Base-by-base conservation (phyloP, 2,329 filamentous ascomycete species). In the Ascochyta lentis region DNA sequence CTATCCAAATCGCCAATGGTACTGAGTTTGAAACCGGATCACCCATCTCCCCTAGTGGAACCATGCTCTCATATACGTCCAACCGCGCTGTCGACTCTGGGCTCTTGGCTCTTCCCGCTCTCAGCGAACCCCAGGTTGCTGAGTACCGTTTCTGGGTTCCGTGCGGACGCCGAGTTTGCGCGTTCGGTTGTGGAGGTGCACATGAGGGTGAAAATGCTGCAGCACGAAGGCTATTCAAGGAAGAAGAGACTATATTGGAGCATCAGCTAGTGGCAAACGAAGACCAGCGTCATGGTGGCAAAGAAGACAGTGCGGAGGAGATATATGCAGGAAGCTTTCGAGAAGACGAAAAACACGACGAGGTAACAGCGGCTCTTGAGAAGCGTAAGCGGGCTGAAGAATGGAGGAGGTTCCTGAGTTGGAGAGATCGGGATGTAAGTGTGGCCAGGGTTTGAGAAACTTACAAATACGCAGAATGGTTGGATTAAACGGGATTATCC, bases 131-230 rank as follows among this genome's bases (percentile, higher is more conserved):
- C 0, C 67, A 73, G 51, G 71, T 75, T 4, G 72, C 71, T 7
- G 72, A 75, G 42, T 75, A 75, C 51, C 54, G 70, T 24, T 76
- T 76, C 52, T 76, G 73, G 73, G 62, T 67, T 9, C 70, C 69
- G 0, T 76, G 73, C 47, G 71, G 72, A 3, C 60, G 61, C 3
- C 56, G 65, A 27, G 34, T 31, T 1, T 76, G 73, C 56, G 66
- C 59, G 1, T 71, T 75, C 60, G 72, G 73, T 1, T 76, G 73
- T 55, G 69, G 68, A 4, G 58, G 54, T 3, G 61, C 34, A 8
- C 37, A 64, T 19, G 61, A 65, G 26, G 73, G 73, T 2, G 72
- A 76, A 60, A 44, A 38, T 19, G 56, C 56, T 19, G 73, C 72
- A 34, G 68, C 68, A n/a, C 68, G 59, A 60, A 60, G 67, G 38